phyloP scores from a whole-genome alignment of 176 grass and related monocot species.

The Aegilops umbellulata region DNA sequence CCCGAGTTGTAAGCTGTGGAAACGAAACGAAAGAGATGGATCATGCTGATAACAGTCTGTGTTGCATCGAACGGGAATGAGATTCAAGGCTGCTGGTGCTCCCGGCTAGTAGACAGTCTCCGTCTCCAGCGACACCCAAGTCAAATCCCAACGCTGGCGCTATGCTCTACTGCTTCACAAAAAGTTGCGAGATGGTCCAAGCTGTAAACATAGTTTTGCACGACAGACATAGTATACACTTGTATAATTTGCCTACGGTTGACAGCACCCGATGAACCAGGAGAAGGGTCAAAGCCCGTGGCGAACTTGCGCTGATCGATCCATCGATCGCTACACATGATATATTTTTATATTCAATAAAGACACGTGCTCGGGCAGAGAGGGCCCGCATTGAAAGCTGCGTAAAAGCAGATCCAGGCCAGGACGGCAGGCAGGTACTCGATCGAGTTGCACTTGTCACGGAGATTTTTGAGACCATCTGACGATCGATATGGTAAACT shows the following conservation, averaged over 20 bases:
- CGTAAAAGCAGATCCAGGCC: neutral
- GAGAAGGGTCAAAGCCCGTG: neutral
- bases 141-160: neutral
- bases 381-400: neutral
- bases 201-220: neutral
- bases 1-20: too few relatives aligned
- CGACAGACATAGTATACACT: too few relatives aligned
- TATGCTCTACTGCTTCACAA: neutral
- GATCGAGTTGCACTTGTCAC: too few relatives aligned
- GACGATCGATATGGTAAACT: neutral
- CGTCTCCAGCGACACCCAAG: constrained; percentile 28
- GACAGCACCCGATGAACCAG: too few relatives aligned
- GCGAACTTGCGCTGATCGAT: neutral
- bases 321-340: neutral
- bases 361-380: neutral
- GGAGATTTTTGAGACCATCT: constrained; percentile 4
- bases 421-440: neutral
- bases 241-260: neutral
- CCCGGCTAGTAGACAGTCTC: too few relatives aligned
- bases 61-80: neutral
- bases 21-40: neutral
- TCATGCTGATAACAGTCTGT: neutral
- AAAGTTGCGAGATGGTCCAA: neutral
- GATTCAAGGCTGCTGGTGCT: too few relatives aligned
- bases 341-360: neutral